Evolutionary conservation across 1,284 basidiomycete species (phyloP).

Genomic region (Cutaneotrichosporon spelunceum): DNA sequence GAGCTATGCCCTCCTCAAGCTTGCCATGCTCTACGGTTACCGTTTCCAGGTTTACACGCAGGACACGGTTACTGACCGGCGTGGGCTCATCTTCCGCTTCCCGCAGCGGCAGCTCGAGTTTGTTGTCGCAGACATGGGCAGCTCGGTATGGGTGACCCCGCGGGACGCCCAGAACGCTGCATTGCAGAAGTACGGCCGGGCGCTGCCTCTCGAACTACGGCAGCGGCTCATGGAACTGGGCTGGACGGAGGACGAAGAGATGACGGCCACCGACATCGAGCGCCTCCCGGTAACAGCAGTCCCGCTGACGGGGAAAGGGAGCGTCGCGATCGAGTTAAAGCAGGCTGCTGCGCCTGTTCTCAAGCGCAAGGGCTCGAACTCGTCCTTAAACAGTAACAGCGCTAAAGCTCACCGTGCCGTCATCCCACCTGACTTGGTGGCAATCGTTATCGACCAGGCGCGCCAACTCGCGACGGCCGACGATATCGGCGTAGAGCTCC

Average conservation of each 20-base stretch:
- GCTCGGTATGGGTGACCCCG: slow-evolving; percentile 34
- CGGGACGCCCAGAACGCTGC: slow-evolving; percentile 43
- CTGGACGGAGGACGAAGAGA: slow-evolving; percentile 42
- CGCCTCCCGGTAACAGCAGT: slow-evolving; percentile 37
- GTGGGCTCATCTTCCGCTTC: slow-evolving; percentile 42
- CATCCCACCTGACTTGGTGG: slow-evolving; percentile 33
- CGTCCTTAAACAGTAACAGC: slow-evolving; percentile 1
- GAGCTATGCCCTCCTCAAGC: slow-evolving; percentile 27
- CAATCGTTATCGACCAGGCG: slow-evolving; percentile 34
- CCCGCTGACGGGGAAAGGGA: neutral
- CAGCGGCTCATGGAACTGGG: slow-evolving; percentile 46
- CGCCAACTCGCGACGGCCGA: slow-evolving; percentile 56
- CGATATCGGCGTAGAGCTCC: slow-evolving; percentile 59
- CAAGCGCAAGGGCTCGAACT: slow-evolving; percentile 10
- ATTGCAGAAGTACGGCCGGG: slow-evolving; percentile 38
- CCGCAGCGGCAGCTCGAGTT: slow-evolving; percentile 34
- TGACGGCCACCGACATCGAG: slow-evolving; percentile 31
- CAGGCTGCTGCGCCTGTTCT: neutral
- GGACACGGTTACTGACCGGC: slow-evolving; percentile 32
- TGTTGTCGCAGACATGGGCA: slow-evolving; percentile 44
- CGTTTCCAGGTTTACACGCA: slow-evolving; percentile 40
- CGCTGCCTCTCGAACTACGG: slow-evolving; percentile 41
- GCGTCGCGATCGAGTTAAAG: neutral
- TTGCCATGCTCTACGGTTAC: slow-evolving; percentile 37
- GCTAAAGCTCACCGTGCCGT: slow-evolving; percentile 22